Conservation (phyloP, 1,284 basidiomycete species). For the Cutaneotrichosporon daszewskae region DNA sequence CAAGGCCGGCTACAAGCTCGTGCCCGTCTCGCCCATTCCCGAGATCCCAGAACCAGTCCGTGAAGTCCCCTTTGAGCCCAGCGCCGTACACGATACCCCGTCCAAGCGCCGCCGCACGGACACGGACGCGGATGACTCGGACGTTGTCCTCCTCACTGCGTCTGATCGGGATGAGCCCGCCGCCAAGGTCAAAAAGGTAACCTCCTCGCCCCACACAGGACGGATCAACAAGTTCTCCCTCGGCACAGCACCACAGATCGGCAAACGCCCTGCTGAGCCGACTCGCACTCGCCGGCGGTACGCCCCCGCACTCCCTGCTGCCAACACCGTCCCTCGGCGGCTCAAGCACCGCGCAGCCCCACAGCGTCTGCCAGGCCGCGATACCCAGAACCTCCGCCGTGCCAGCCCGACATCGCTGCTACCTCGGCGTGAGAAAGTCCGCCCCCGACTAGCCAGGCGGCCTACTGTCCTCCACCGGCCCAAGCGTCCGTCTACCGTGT, state of each 20-base stretch:
- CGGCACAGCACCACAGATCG: background rate
- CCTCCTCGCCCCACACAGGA: too few relatives aligned
- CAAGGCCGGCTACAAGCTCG: background rate
- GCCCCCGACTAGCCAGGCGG: too few relatives aligned
- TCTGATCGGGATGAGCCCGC: too few relatives aligned
- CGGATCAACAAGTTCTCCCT: background rate
- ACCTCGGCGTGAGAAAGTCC: conserved; percentile 1
- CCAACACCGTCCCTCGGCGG: background rate
- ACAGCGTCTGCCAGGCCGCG: background rate
- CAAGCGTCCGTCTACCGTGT: too few relatives aligned
- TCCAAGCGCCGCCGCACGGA: background rate
- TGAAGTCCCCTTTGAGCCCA: background rate
- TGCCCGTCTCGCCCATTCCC: background rate
- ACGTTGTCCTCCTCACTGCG: background rate
- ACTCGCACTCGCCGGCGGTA: conserved; percentile 1
- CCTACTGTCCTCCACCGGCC: too few relatives aligned
- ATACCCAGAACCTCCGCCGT: conserved; percentile 3
- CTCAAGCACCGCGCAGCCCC: background rate
- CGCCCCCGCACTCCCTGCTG: background rate
- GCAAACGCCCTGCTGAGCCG: background rate
- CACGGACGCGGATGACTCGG: background rate
- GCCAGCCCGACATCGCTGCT: background rate
- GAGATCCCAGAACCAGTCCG: background rate
- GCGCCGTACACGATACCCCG: background rate
- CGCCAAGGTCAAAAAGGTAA: too few relatives aligned